Evolutionary conservation across 2,329 filamentous ascomycete species (phyloP), one percentile per base, ranked within the genome.

Genomic region (Parastagonospora nodorum): DNA sequence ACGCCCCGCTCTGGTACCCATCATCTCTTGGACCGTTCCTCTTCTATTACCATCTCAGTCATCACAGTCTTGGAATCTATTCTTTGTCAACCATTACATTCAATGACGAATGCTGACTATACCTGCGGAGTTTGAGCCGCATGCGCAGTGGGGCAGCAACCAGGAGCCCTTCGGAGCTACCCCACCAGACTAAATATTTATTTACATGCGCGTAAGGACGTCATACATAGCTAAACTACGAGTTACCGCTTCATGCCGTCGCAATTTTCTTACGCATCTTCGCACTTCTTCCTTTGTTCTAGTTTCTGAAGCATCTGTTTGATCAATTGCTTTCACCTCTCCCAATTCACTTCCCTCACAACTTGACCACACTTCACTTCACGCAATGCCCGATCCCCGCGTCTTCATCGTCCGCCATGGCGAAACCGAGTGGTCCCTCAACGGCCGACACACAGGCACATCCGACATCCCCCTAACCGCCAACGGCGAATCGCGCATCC

Each of bases 361-460:
- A 36, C 14, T 24, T 24, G 19, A 24, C 19, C 5, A 24, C 32
- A 53, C 33, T 19, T 27, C 42, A n/a, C 8, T 29, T 33, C 29
- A 16, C 50, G 53, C 53, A 44, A 74, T 74, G 76, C 75, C 76
- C 10, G 77, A 77, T 19, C 78, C 78, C 5, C 72, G 78, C 42
- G 77, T 81, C 68, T 81, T 81, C 73, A 78, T 81, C 55, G 74
- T 81, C 64, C 90, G 92, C 63, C 92, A 97, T 70, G 93, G 92
- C 75, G 91, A 97, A 78, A 97, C 92, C 4, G 91, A 96, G 78
- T 97, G 92, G 92, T 95, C 90, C 5, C 84, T 96, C 41, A 88
- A 88, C 61, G 92, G 91, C 31, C 70, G 72, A 1, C 71, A 97
- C 75, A 97, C 93, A 0, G 89, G 92, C 44, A 82, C 79, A 27